These are phyloP conservation scores for Russula brevipes DNA, from an alignment of 768 basidiomycete genomes.

Conservation along the genomic window DNA sequence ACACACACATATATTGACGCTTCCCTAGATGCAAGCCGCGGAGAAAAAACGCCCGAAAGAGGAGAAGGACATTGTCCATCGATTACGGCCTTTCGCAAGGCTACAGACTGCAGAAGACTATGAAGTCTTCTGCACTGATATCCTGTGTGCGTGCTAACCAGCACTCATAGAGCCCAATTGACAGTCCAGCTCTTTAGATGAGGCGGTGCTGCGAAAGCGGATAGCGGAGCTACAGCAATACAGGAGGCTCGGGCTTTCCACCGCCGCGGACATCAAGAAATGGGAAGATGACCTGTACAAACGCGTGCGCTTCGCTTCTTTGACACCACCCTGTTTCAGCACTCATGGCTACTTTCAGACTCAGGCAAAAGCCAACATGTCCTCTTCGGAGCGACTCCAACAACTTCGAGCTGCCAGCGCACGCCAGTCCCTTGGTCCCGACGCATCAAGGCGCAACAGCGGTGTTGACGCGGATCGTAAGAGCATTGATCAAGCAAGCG, in stretches of 20 bases:
- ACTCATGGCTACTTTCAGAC: conserved; percentile 37
- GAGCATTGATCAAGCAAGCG: conserved; percentile 46
- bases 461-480: conserved; percentile 47
- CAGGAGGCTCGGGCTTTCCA: conserved; percentile 78
- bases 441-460: conserved; percentile 44
- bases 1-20: conserved; percentile 21
- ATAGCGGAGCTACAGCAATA: conserved; percentile 91
- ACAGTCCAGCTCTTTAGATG: conserved; percentile 52
- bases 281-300: conserved; percentile 73
- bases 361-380: conserved; percentile 53
- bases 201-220: conserved; percentile 77
- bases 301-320: conserved; percentile 47
- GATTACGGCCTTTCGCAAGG: conserved; percentile 85
- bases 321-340: conserved; percentile 15
- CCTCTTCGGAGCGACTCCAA: conserved; percentile 46
- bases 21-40: conserved; percentile 70
- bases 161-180: not conserved
- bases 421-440: conserved; percentile 51
- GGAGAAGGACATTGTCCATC: conserved; percentile 84
- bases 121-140: conserved; percentile 80
- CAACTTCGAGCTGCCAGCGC: conserved; percentile 45
- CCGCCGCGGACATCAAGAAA: conserved; percentile 84
- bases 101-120: conserved; percentile 90
- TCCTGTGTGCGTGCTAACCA: conserved; percentile 63
- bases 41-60: conserved; percentile 91